These are phyloP conservation scores for Setomelanomma holmii DNA, from an alignment of 2,329 filamentous ascomycete genomes.

Conservation along the genomic window DNA sequence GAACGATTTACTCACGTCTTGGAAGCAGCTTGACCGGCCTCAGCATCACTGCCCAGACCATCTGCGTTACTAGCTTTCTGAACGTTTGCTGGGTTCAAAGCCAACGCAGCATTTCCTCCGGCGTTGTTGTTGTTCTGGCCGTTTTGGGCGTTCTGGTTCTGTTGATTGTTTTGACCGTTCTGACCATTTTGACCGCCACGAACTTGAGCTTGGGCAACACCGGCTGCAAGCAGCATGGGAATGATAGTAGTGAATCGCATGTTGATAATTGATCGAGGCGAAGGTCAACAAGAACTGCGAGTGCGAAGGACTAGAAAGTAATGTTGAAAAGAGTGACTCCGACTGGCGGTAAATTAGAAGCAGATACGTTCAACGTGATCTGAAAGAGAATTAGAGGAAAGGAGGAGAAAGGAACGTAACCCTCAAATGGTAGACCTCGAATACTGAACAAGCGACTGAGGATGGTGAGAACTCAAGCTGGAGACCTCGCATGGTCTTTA, in stretches of 20 bases:
- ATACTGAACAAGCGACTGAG: slow-evolving; percentile 40
- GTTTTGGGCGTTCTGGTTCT: slow-evolving; percentile 22
- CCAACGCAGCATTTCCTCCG: slow-evolving; percentile 24
- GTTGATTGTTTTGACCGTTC: slow-evolving; percentile 15
- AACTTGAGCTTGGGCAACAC: slow-evolving; percentile 44
- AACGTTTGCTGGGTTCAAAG: slow-evolving; percentile 50
- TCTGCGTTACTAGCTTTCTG: slow-evolving; percentile 52
- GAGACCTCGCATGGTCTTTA: slow-evolving; percentile 40
- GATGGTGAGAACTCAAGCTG: slow-evolving; percentile 39
- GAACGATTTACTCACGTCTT: slow-evolving; percentile 50
- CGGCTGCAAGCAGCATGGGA: slow-evolving; percentile 43
- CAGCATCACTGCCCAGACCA: slow-evolving; percentile 48
- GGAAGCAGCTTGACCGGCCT: slow-evolving; percentile 55
- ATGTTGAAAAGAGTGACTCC: slow-evolving; percentile 45
- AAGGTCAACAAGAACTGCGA: slow-evolving; percentile 7
- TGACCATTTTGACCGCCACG: slow-evolving; percentile 10
- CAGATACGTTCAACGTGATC: slow-evolving; percentile 53
- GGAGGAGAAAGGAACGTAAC: slow-evolving; percentile 51
- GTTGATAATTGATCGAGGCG: slow-evolving; percentile 12
- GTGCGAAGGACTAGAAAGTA: slow-evolving; percentile 23
- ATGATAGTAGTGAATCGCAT: slow-evolving; percentile 48
- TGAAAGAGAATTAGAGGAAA: slow-evolving; percentile 46
- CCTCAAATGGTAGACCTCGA: slow-evolving; percentile 42
- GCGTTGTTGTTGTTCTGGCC: slow-evolving; percentile 25
- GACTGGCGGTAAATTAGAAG: slow-evolving; percentile 49